A percentile compares a stretch with the other conserved stretches of the same genome.
Conservation (phyloP, 2,329 filamentous ascomycete species). For the Pseudocercospora cruenta region DNA sequence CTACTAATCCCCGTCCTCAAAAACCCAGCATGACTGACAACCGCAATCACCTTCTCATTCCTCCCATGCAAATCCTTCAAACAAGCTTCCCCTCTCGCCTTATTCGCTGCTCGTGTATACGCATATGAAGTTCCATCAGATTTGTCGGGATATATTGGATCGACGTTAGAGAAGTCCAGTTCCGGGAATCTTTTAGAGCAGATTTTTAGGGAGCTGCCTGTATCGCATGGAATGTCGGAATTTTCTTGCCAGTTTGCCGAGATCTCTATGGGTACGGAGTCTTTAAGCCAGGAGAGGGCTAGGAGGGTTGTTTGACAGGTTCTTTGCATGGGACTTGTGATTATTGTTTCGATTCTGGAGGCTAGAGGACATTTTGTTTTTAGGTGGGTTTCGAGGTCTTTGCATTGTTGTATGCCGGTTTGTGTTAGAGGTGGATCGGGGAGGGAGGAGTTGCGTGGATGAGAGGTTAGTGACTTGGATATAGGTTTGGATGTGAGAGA, state of each 20-base stretch:
- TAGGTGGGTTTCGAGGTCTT: constrained; percentile 44
- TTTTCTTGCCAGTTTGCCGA: constrained; percentile 67
- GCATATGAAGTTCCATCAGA: constrained; percentile 55
- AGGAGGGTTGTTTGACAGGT: constrained; percentile 67
- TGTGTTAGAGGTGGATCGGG: constrained; percentile 48
- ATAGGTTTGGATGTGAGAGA: not conserved
- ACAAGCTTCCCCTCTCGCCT: constrained; percentile 58
- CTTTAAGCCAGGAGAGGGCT: constrained; percentile 62
- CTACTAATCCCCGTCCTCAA: constrained; percentile 22
- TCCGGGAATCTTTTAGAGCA: constrained; percentile 56
- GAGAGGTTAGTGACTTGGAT: not conserved
- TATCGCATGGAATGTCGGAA: constrained; percentile 62
- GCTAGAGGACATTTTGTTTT: constrained; percentile 42
- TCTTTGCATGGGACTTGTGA: constrained; percentile 67
- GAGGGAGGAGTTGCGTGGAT: constrained; percentile 43
- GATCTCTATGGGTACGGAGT: constrained; percentile 57
- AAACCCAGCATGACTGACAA: constrained; percentile 49
- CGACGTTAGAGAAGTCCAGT: constrained; percentile 61
- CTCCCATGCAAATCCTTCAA: constrained; percentile 57
- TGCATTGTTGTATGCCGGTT: constrained; percentile 47
- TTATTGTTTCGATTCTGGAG: constrained; percentile 56
- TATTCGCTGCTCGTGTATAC: constrained; percentile 57
- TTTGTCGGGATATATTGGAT: constrained; percentile 67
- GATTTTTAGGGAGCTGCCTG: constrained; percentile 54
- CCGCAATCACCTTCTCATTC: constrained; percentile 64